Evolutionary conservation across 2,329 filamentous ascomycete genomes (phyloP).

Genomic region (Penicillium sp.): DNA sequence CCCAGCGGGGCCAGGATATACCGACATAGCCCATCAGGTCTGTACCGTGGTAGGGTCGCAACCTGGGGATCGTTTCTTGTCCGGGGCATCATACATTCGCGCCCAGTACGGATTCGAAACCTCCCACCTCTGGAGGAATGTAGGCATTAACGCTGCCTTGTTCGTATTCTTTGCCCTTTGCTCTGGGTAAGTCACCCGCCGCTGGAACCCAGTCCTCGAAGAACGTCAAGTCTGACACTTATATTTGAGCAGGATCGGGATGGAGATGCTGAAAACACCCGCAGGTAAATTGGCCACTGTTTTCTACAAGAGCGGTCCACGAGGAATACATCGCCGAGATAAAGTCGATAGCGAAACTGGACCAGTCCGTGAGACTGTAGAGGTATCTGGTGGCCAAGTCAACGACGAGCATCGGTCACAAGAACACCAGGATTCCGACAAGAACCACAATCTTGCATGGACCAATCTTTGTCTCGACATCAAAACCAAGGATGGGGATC

Average conservation of each 20-base stretch:
- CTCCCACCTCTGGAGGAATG: constrained; percentile 1
- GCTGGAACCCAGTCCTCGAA: not conserved
- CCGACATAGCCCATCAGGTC: constrained; percentile 67
- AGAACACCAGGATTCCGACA: not conserved
- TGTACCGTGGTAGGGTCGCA: not conserved
- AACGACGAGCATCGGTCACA: not conserved
- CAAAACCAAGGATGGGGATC: not conserved
- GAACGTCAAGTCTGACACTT: not conserved
- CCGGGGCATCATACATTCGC: not conserved
- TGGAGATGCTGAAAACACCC: not conserved
- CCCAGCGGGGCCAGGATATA: constrained; percentile 66
- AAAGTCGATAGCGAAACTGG: not conserved
- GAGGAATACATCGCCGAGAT: not conserved
- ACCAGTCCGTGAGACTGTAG: not conserved
- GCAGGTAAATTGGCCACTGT: not conserved
- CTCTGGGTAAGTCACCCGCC: not conserved
- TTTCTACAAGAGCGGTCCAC: not conserved
- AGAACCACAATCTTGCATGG: not conserved
- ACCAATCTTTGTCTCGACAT: not conserved
- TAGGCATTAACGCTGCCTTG: not conserved
- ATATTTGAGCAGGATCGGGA: not conserved
- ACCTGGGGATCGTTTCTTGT: not conserved
- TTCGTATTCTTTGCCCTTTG: constrained; percentile 1
- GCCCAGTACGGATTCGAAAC: not conserved
- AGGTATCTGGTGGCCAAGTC: not conserved